Conservation (phyloP, 169 alveolate genomes). For the Plasmodium malariae region DNA sequence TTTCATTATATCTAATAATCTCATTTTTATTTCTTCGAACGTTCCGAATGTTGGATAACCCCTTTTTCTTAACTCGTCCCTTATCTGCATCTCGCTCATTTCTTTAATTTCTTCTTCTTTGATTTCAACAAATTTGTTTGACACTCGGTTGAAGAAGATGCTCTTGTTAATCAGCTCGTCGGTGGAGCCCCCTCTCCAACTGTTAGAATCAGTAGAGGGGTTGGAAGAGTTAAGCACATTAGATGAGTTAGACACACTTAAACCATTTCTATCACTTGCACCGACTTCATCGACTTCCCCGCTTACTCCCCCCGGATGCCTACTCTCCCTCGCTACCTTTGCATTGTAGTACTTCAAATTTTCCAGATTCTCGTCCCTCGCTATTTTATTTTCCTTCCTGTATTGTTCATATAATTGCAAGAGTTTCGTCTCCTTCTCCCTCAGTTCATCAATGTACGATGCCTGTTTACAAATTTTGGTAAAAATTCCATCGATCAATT, state of each 20-base stretch:
- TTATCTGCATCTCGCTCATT: conserved; percentile 45
- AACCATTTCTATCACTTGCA: too few species aligned
- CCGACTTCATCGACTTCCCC: too few species aligned
- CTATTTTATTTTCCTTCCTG: conserved; percentile 25
- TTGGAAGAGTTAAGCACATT: too few species aligned
- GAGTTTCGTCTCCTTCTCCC: conserved; percentile 8
- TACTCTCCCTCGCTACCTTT: conserved; percentile 4
- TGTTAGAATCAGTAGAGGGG: too few species aligned
- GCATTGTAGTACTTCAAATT: conserved; percentile 48
- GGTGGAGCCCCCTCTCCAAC: too few species aligned
- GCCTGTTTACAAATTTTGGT: background rate
- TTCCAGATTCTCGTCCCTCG: conserved; percentile 39
- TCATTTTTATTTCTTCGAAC: conserved; percentile 28
- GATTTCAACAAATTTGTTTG: conserved; percentile 25
- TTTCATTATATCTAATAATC: conserved; percentile 42
- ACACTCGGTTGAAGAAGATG: background rate
- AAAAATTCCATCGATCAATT: conserved; percentile 27
- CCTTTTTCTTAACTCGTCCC: conserved; percentile 64
- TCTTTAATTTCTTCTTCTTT: conserved; percentile 35
- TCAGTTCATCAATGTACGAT: background rate
- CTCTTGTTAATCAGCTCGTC: conserved; percentile 8
- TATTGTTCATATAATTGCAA: conserved; percentile 21
- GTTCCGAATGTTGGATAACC: conserved; percentile 71
- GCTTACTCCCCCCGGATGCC: too few species aligned
- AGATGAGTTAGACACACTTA: too few species aligned